These are phyloP conservation scores for Daldinia sp. DNA, from an alignment of 2,329 filamentous ascomycete species.

Conservation along the genomic window DNA sequence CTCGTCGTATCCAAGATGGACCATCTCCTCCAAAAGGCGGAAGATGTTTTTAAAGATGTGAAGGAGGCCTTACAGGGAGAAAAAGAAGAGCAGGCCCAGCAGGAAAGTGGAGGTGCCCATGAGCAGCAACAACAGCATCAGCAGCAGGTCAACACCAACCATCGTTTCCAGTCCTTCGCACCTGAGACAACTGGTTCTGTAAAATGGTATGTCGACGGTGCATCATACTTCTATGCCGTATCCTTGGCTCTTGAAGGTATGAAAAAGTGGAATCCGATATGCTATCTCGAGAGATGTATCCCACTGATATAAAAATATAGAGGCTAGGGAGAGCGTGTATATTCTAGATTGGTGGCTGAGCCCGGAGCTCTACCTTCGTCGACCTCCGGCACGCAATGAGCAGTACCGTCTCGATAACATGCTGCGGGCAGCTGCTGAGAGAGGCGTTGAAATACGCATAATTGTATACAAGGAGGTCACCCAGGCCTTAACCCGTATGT, in stretches of 20 bases:
- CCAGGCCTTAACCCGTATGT: slow-evolving; percentile 82
- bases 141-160: slow-evolving; percentile 48
- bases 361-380: slow-evolving; percentile 86
- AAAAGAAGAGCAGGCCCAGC: slow-evolving; percentile 17
- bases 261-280: slow-evolving; percentile 26
- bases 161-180: slow-evolving; percentile 77
- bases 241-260: slow-evolving; percentile 78
- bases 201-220: slow-evolving; percentile 91
- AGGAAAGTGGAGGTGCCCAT: neutral
- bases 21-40: slow-evolving; percentile 60
- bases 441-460: slow-evolving; percentile 85
- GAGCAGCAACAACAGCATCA: slow-evolving; percentile 32
- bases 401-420: slow-evolving; percentile 86
- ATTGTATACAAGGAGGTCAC: slow-evolving; percentile 95
- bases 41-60: slow-evolving; percentile 57
- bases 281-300: neutral
- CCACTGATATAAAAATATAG: slow-evolving; percentile 52
- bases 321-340: slow-evolving; percentile 81
- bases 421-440: slow-evolving; percentile 83
- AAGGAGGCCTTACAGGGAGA: slow-evolving; percentile 52
- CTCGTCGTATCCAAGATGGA: slow-evolving; percentile 51
- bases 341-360: slow-evolving; percentile 93
- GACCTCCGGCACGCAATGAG: slow-evolving; percentile 84
- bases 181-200: slow-evolving; percentile 77
- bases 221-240: slow-evolving; percentile 87